Base-by-base conservation (phyloP, 208 protist species). In the Vickermania spadyakhi region DNA sequence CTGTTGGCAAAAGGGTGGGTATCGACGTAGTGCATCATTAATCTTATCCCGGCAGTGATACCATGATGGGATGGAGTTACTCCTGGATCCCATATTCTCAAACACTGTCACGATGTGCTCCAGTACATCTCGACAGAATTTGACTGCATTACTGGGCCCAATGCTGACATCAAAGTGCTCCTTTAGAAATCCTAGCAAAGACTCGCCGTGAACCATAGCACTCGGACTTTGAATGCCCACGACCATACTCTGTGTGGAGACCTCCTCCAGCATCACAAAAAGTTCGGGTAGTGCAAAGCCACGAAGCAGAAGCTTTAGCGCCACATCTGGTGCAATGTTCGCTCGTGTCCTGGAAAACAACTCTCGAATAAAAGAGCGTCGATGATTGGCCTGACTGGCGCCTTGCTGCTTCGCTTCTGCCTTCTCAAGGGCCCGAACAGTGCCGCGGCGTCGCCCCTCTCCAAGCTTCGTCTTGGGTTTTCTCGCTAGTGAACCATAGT, bases 251-350 rank as follows among this genome's bases (percentile, higher is more conserved):
- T 92, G 80, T 31, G 61, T 66, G 3, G 76, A 72, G 5, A 92
- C 77, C 30, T 78, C 72, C 56, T 76, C 73, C 13, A 89, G 49
- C 70, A 88, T 88, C 2, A 79, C 66, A 59, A 75, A 89, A 49
- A 92, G 50, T 68, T 92, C 84, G 2, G 83, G 76, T 13, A 92
- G 51, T 0, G 77, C 60, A 57, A 92, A 92, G 42, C 81, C 81
- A 13, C 71, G 56, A n/a, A 83, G 49, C 3, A 92, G 63, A 21
- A 86, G 62, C 22, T 66, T 66, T 28, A 89, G 49, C 18, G 77
- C 66, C 27, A 63, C 67, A 7, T 52, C 62, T 2, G 79, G 75
- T 2, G 63, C 36, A 50, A 77, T 60, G 36, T 56, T 55, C 30
- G 58, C 13, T 31, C 63, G 25, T 51, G 72, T 56, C 60, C 84